These are phyloP conservation scores for Hemisphaericaspora xylofermentans DNA, from an alignment of 1,139 yeast species.

Conservation along the genomic window DNA sequence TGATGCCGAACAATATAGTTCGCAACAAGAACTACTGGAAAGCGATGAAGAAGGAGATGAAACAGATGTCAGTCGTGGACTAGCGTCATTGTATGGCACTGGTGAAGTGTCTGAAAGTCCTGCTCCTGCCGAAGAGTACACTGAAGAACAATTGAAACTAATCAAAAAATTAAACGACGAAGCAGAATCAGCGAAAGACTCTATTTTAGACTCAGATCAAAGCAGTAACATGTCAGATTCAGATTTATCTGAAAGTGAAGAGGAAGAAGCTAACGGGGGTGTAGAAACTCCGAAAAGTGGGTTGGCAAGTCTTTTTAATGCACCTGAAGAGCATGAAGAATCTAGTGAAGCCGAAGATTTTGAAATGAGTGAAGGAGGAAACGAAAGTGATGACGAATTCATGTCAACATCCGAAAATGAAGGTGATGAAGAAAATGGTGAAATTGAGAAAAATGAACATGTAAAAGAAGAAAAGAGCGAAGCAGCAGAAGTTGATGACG, in stretches of 20 bases:
- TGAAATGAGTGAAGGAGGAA: conserved; percentile 16
- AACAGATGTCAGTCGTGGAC: conserved; percentile 24
- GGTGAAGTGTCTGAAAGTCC: conserved; percentile 10
- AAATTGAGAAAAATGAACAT: conserved; percentile 12
- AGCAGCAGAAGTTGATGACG: conserved; percentile 28
- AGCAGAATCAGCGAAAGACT: conserved; percentile 10
- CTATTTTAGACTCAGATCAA: conserved; percentile 26
- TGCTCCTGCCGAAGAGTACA: conserved; percentile 23
- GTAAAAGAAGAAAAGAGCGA: conserved; percentile 17
- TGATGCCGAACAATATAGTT: not conserved
- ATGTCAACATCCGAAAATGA: conserved; percentile 22
- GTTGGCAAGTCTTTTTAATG: conserved; percentile 12
- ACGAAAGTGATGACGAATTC: conserved; percentile 18
- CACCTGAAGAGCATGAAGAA: conserved; percentile 7
- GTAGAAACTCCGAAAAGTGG: conserved; percentile 3
- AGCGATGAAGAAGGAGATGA: conserved; percentile 22
- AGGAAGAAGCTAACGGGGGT: conserved; percentile 5
- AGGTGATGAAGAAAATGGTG: conserved; percentile 16
- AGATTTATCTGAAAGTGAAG: conserved; percentile 14
- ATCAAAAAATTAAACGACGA: conserved; percentile 22
- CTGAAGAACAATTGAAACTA: conserved; percentile 34
- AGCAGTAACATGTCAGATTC: conserved; percentile 9
- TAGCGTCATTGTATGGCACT: conserved; percentile 35
- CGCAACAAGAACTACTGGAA: conserved; percentile 12
- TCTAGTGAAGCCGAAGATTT: conserved; percentile 15